A percentile compares a stretch with the other conserved stretches of the same genome.
These are phyloP conservation scores for Mycena floridula DNA, from an alignment of 768 basidiomycete genomes.

Conservation along the genomic window DNA sequence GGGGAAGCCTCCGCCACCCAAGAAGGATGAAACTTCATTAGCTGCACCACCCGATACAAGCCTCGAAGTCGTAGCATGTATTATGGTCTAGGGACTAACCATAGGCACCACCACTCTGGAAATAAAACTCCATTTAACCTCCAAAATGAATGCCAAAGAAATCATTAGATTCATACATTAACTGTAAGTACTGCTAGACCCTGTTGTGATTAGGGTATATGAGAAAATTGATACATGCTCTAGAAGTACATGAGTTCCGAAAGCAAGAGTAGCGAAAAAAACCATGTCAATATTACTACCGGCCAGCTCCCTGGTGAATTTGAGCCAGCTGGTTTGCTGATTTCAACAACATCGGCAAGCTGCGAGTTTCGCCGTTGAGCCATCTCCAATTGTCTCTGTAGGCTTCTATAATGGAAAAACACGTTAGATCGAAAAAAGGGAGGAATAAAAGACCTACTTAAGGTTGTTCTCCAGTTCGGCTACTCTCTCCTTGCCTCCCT, in stretches of 20 bases:
- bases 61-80: no score
- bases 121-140: no score
- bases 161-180: no score
- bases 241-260: not conserved
- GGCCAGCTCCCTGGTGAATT: not conserved
- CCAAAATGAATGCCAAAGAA: no score
- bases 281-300: not conserved
- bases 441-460: conserved; percentile 39
- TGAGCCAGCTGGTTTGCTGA: conserved; percentile 20
- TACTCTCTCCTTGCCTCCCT: conserved; percentile 87
- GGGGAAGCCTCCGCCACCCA: conserved; percentile 5
- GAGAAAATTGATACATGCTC: not conserved
- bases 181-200: no score
- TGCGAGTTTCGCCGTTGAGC: conserved; percentile 71
- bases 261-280: not conserved
- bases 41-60: no score
- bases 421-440: conserved; percentile 4
- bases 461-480: conserved; percentile 64
- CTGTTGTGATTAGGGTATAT: no score
- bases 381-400: conserved; percentile 71
- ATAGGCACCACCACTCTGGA: no score
- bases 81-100: no score
- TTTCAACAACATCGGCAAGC: conserved; percentile 47
- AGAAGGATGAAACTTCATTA: no score
- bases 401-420: conserved; percentile 40